These are phyloP conservation scores for Tolypocladium tundrense DNA, from an alignment of 2,329 filamentous ascomycete species.

Conservation along the genomic window DNA sequence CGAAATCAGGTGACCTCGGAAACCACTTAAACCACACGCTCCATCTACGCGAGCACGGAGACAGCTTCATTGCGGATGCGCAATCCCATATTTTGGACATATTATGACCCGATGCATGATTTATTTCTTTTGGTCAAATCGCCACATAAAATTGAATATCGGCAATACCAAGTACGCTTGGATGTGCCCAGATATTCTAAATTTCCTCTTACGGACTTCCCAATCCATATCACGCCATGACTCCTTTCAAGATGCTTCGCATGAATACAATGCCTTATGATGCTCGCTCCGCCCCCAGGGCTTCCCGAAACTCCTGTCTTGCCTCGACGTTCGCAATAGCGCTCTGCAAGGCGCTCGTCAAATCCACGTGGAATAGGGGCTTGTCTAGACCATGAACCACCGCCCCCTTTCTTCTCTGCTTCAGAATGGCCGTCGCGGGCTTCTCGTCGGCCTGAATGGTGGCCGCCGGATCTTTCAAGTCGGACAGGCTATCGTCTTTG, in stretches of 20 bases:
- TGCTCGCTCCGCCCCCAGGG: not conserved
- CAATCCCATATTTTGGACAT: not conserved
- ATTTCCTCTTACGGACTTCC: not conserved
- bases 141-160: too few relatives aligned
- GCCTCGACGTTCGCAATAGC: constrained; percentile 71
- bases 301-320: constrained; percentile 23
- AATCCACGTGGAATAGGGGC: constrained; percentile 87
- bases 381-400: constrained; percentile 78
- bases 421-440: constrained; percentile 14
- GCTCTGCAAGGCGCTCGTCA: constrained; percentile 80
- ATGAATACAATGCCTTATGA: not conserved
- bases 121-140: not conserved
- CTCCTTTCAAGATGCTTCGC: not conserved
- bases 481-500: constrained; percentile 10
- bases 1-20: constrained; percentile 10
- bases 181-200: not conserved
- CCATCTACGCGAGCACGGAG: not conserved
- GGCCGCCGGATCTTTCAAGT: not conserved
- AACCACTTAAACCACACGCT: not conserved
- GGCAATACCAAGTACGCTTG: not conserved
- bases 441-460: constrained; percentile 23
- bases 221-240: not conserved
- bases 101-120: not conserved
- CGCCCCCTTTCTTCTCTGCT: constrained; percentile 39
- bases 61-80: too few relatives aligned